phyloP scores from a whole-genome alignment of 352 stramenopile species.

The Globisporangium heterothallicum region DNA sequence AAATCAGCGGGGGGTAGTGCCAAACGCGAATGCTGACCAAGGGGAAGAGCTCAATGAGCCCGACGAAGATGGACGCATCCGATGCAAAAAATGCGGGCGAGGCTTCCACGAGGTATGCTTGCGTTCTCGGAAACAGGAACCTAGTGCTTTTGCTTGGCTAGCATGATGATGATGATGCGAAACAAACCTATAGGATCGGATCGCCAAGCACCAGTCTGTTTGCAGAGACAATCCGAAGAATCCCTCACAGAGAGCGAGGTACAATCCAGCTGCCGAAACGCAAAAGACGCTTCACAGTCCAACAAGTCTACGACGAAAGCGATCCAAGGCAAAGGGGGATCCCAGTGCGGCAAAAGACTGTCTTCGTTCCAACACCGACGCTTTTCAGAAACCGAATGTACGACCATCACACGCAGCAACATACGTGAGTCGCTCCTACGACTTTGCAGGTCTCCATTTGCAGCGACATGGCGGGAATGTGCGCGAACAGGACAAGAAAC shows the following conservation, averaged over 20 bases:
- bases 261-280: slow-evolving; percentile 1
- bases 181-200: slow-evolving; percentile 29
- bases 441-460: background rate
- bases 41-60: slow-evolving; percentile 28
- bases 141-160: no score
- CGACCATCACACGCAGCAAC: background rate
- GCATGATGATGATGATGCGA: background rate
- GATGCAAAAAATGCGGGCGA: slow-evolving; percentile 50
- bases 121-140: no score
- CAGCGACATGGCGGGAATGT: background rate
- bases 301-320: background rate
- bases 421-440: slow-evolving; percentile 6
- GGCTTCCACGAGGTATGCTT: slow-evolving; percentile 40
- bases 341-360: background rate
- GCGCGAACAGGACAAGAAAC: slow-evolving; percentile 7
- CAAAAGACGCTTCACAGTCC: background rate
- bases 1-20: background rate
- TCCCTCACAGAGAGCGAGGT: background rate
- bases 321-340: background rate
- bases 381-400: background rate
- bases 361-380: background rate
- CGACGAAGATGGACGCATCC: slow-evolving; percentile 44
- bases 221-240: slow-evolving; percentile 18
- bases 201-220: slow-evolving; percentile 67
- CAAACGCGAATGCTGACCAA: background rate